A percentile compares a stretch with the other conserved stretches of the same genome.
phyloP scores from a whole-genome alignment of 1,139 yeast genomes.

The Kodamaea alishanica region DNA sequence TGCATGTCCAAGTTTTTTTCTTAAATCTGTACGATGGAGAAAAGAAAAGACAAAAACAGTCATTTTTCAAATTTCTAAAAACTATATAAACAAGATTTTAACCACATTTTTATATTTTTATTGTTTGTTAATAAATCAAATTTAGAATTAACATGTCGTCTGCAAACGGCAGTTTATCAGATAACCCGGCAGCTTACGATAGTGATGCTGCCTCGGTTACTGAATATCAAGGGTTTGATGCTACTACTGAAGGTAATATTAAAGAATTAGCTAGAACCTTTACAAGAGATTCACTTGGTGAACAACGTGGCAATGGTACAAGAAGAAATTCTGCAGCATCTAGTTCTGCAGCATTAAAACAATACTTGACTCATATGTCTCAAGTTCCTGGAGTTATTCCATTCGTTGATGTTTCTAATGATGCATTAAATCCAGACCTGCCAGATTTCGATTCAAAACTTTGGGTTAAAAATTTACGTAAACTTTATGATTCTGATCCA shows the following conservation, averaged over 20 bases:
- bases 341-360: slow-evolving; percentile 16
- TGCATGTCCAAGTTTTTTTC: no score
- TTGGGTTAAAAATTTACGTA: slow-evolving; percentile 72
- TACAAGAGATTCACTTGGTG: slow-evolving; percentile 22
- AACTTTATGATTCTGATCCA: slow-evolving; percentile 52
- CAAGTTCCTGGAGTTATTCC: slow-evolving; percentile 50
- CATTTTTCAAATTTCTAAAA: no score
- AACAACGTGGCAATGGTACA: slow-evolving; percentile 2
- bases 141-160: slow-evolving; percentile 8
- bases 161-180: slow-evolving; percentile 1
- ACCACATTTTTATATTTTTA: neutral
- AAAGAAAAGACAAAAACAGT: no score
- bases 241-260: slow-evolving; percentile 31
- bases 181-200: slow-evolving; percentile 6
- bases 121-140: slow-evolving; percentile 4
- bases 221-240: slow-evolving; percentile 40
- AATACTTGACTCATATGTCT: slow-evolving; percentile 47
- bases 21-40: no score
- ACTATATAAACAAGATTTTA: neutral
- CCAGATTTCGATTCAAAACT: slow-evolving; percentile 58
- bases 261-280: slow-evolving; percentile 55
- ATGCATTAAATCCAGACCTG: slow-evolving; percentile 33
- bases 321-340: slow-evolving; percentile 7
- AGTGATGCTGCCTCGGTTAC: slow-evolving; percentile 19
- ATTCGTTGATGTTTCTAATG: slow-evolving; percentile 16